phyloP scores from a whole-genome alignment of 306 rosid genomes.

The Fragaria iinumae region DNA sequence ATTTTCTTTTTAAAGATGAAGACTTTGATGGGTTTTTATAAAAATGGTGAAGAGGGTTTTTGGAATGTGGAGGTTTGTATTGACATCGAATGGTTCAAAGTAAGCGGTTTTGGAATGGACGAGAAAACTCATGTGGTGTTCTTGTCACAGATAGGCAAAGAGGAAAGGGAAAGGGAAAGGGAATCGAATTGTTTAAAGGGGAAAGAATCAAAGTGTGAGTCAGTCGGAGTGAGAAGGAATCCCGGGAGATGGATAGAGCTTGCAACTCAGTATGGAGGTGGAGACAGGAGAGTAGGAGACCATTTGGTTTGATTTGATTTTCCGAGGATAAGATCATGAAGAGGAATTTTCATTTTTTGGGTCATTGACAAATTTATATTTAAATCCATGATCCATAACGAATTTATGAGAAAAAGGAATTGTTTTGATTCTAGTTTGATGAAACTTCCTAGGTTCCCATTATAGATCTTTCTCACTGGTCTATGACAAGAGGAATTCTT shows the following conservation, averaged over 20 bases:
- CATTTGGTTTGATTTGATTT: neutral
- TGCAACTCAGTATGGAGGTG: neutral
- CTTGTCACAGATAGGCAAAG: neutral
- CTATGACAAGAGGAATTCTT: neutral
- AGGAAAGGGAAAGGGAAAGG: neutral
- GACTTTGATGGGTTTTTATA: neutral
- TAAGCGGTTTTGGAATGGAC: neutral
- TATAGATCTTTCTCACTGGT: neutral
- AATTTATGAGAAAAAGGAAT: neutral
- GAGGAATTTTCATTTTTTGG: neutral
- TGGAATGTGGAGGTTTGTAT: neutral
- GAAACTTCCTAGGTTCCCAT: neutral
- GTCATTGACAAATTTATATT: neutral
- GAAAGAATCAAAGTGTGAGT: neutral
- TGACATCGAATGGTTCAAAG: neutral
- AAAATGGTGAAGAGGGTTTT: neutral
- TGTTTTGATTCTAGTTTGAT: neutral
- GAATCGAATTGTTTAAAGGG: neutral
- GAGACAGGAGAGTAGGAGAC: neutral
- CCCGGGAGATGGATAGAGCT: neutral
- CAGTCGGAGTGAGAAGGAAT: neutral
- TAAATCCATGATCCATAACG: neutral
- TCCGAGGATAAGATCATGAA: neutral
- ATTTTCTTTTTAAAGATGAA: neutral
- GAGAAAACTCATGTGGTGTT: slow-evolving; percentile 10